Conservation (phyloP, 805 yeast genomes). For the Pichia manshurica region DNA sequence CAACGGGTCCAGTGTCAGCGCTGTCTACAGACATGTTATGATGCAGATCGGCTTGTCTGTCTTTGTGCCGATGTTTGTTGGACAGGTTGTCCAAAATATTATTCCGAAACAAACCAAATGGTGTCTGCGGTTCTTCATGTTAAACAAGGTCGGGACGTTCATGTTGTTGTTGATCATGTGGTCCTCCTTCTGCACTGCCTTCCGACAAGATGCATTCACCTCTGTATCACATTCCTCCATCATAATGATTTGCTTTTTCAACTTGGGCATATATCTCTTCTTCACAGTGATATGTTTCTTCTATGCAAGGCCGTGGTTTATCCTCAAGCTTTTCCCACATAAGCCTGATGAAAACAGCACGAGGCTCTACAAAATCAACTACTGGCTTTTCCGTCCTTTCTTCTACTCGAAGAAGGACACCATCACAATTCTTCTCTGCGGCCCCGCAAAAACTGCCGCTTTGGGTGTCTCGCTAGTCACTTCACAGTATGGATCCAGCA, state of each 20-base stretch:
- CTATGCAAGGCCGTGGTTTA: constrained; percentile 52
- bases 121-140: constrained; percentile 49
- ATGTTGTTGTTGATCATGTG: constrained; percentile 62
- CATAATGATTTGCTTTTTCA: constrained; percentile 75
- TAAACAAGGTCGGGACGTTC: constrained; percentile 71
- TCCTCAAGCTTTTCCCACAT: constrained; percentile 38
- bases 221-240: constrained; percentile 46
- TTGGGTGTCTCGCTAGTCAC: constrained; percentile 80
- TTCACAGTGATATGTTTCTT: constrained; percentile 62
- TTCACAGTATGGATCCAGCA: constrained; percentile 52
- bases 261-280: constrained; percentile 70
- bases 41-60: constrained; percentile 77
- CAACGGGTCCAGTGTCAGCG: constrained; percentile 43
- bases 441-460: constrained; percentile 92
- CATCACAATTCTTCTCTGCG: constrained; percentile 76
- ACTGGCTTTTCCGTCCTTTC: constrained; percentile 52
- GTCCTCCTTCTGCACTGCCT: constrained; percentile 77
- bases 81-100: constrained; percentile 71
- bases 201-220: constrained; percentile 73
- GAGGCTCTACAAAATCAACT: constrained; percentile 38
- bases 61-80: constrained; percentile 82
- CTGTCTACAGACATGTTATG: constrained; percentile 71
- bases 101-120: constrained; percentile 61
- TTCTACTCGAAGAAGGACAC: constrained; percentile 68
- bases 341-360: constrained; percentile 46